These are phyloP conservation scores for Polygonum aviculare DNA, from an alignment of 148 eudicot species.

Conservation along the genomic window DNA sequence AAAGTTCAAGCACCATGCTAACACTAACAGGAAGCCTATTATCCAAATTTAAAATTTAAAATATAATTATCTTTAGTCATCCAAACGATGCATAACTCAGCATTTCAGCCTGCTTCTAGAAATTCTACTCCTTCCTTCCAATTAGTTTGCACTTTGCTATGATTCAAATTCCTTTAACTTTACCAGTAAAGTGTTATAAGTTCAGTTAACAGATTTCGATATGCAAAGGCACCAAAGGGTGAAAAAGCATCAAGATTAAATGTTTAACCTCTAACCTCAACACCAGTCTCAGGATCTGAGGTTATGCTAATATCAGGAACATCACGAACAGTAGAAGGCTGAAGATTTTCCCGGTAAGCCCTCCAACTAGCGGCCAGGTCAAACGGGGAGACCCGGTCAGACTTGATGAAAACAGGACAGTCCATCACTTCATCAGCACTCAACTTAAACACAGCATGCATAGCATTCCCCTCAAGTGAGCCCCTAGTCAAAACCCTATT, in stretches of 20 bases:
- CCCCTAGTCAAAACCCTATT: slow-evolving; percentile 68
- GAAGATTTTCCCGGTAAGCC: slow-evolving; percentile 74
- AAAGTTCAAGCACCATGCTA: no score
- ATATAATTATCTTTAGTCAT: no score
- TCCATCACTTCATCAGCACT: slow-evolving; percentile 51
- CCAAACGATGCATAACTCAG: background rate
- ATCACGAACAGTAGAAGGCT: slow-evolving; percentile 88
- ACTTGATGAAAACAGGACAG: slow-evolving; percentile 63
- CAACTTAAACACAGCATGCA: slow-evolving; percentile 69
- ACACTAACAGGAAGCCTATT: no score
- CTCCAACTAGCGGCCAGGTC: slow-evolving; percentile 98
- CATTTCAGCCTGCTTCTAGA: background rate
- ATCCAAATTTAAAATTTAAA: no score
- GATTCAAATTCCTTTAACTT: background rate
- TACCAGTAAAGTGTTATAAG: background rate
- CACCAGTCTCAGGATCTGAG: slow-evolving; percentile 34
- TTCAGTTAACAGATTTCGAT: background rate
- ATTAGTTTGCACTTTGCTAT: background rate
- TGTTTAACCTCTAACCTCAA: slow-evolving; percentile 41
- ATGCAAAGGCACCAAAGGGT: background rate
- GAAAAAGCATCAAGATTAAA: background rate
- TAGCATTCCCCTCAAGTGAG: slow-evolving; percentile 62
- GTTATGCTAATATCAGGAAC: slow-evolving; percentile 85
- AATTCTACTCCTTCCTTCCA: background rate
- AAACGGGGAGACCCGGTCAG: slow-evolving; percentile 81